Base-by-base conservation (phyloP, 495 filamentous ascomycete genomes). In the Penicillium bialowiezense region DNA sequence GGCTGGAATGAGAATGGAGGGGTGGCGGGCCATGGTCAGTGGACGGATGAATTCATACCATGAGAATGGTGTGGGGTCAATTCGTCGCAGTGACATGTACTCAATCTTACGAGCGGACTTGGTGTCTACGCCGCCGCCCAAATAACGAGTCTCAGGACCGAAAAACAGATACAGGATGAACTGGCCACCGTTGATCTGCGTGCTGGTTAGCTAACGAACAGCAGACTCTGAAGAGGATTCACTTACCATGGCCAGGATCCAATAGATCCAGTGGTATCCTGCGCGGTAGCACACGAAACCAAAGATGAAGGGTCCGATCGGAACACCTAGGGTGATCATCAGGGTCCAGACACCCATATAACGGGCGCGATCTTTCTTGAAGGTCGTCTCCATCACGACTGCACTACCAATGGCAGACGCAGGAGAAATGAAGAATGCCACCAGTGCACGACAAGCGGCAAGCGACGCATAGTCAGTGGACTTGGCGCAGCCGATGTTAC, bases 331-430 rank as follows among this genome's bases (percentile, higher is more conserved):
- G 12, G 78, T 78, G 12, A 80, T 58, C 43, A 75, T 65, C 12
- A 78, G 53, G 1, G 72, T 79, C 71, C 75, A 81, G 8, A 81
- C 61, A 13, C 77, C 78, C 77, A 82, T 79, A 41, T 74, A 76
- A 13, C 59, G 50, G 28, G 68, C 73, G 10, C 77, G 61, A 17
- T 81, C 72, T 21, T 75, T 69, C 46, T 73, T 64, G 21, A 79
- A 79, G 36, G 69, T 77, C 24, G 75, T 69, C 34, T 78, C 76
- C 24, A 70, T 74, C 12, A 81, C 74, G 14, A 80, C 65, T 0
- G 75, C 78, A 42, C 76, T 75, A 2, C 70, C 74, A 38, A 83
- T 74, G 1, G 78, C 78, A 21, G 73, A 69, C 0, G 78, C 75
- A n/a, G 76, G 76, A 0, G 68, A 69, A 39, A 80, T 79, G 31